Evolutionary conservation across 345 rosid species (phyloP).

Genomic region (Noccaea bulbosa): DNA sequence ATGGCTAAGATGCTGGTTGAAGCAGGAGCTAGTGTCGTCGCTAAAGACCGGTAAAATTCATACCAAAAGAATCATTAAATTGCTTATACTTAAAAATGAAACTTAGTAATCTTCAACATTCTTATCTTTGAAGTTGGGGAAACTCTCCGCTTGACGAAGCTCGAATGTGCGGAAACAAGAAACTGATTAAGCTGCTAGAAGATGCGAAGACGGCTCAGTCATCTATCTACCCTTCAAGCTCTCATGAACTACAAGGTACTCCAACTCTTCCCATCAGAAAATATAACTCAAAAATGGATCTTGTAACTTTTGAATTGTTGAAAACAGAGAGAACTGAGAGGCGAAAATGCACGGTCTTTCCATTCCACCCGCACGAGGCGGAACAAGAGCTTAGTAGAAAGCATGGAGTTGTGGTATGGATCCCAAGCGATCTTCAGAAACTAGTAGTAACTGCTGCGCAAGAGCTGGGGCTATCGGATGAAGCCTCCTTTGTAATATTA

Average conservation of each 20-base stretch:
- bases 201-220: constrained; percentile 56
- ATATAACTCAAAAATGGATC: background rate
- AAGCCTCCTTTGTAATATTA: constrained; percentile 48
- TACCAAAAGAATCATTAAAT: background rate
- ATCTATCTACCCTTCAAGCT: constrained; percentile 43
- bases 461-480: constrained; percentile 50
- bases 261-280: background rate
- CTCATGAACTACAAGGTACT: constrained; percentile 59
- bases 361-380: constrained; percentile 64
- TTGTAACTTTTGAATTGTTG: constrained; percentile 3
- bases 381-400: constrained; percentile 52
- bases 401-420: constrained; percentile 74
- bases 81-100: background rate
- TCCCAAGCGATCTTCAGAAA: constrained; percentile 57
- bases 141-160: constrained; percentile 82
- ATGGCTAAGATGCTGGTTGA: constrained; percentile 81
- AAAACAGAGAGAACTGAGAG: constrained; percentile 44
- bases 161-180: constrained; percentile 75
- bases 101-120: background rate
- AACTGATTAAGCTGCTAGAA: constrained; percentile 77
- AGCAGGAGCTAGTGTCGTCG: constrained; percentile 76
- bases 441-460: constrained; percentile 59
- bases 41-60: constrained; percentile 73
- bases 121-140: constrained; percentile 68
- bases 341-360: constrained; percentile 76